Evolutionary conservation across 495 filamentous ascomycete species (phyloP), one percentile per base, ranked within the genome.

Genomic region (Niebla homalea): DNA sequence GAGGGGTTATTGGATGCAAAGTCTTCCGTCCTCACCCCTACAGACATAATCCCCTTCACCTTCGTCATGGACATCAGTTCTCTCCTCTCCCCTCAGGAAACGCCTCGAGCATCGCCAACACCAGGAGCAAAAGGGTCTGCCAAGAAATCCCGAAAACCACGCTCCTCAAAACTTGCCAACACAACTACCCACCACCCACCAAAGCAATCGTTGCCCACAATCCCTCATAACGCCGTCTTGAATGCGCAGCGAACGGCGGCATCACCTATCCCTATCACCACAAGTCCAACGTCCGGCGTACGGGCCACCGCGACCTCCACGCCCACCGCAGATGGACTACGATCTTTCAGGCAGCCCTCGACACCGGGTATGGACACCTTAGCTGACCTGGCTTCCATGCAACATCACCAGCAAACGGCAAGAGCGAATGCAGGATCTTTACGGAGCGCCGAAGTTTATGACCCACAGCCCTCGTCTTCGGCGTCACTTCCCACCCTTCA

Each of bases 11-110:
- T n/a, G n/a, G n/a, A n/a, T 41, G 18, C 39, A 22, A 18, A 7
- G n/a, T 18, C 39, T 15, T n/a, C 39, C 15, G 16, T n/a, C 10
- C 11, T 15, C 16, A 12, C 12, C 8, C 39, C 3, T 41, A 6
- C n/a, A 22, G 21, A 22, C 16, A n/a, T 18, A 1, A 1, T 10
- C 21, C 5, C 4, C 39, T n/a, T 18, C 39, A 41, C n/a, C 18
- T 22, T 29, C 18, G 48, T 19, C 29, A 85, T 86, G 82, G 80
- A 86, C 58, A 86, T 86, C 70, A 81, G 72, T 66, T 81, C 77
- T 25, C 73, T 86, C 41, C 74, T 86, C 53, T 84, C 82, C 52
- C 79, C 81, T 39, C 73, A 80, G 63, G 78, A 84, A 48, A 73
- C 78, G 48, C 72, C 80, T 57, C 39, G 65, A 62, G 26, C 53